Percentiles rank a stretch among this genome's conserved stretches.
Evolutionary conservation across 805 yeast species (phyloP).

Genomic region (Lipomyces lipofer): DNA sequence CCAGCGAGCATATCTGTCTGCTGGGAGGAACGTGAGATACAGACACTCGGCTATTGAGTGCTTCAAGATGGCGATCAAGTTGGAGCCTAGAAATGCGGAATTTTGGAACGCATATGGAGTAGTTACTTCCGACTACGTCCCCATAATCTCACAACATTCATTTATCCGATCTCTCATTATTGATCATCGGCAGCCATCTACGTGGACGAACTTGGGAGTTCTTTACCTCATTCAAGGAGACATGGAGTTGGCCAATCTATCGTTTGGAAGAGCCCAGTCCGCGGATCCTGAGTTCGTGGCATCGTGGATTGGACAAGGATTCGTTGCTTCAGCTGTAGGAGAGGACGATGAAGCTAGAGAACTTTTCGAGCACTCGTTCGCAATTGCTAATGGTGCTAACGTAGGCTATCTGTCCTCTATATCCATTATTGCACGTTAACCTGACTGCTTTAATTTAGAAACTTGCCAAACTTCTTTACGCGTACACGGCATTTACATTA

Average conservation of each 20-base stretch:
- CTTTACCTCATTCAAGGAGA: slow-evolving; percentile 72
- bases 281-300: slow-evolving; percentile 71
- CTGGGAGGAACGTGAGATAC: slow-evolving; percentile 16
- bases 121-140: slow-evolving; percentile 62
- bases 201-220: slow-evolving; percentile 83
- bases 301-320: slow-evolving; percentile 87
- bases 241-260: slow-evolving; percentile 66
- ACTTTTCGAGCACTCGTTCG: slow-evolving; percentile 74
- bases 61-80: slow-evolving; percentile 66
- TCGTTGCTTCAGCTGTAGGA: slow-evolving; percentile 44
- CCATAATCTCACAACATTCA: slow-evolving; percentile 87
- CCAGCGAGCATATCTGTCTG: slow-evolving; percentile 51
- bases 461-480: slow-evolving; percentile 70
- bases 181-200: slow-evolving; percentile 62
- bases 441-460: slow-evolving; percentile 37
- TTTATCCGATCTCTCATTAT: slow-evolving; percentile 77
- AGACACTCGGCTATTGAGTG: slow-evolving; percentile 53
- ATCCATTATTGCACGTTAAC: background rate
- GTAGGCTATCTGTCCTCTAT: slow-evolving; percentile 2
- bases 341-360: slow-evolving; percentile 51
- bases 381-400: slow-evolving; percentile 73
- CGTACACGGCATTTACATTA: slow-evolving; percentile 49
- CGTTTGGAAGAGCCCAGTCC: slow-evolving; percentile 73
- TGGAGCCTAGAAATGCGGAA: slow-evolving; percentile 67
- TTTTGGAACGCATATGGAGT: slow-evolving; percentile 86